A percentile compares a stretch with the other conserved stretches of the same genome.
Conservation (phyloP, 2,329 filamentous ascomycete genomes). For the Pestalotiopsis sp. region DNA sequence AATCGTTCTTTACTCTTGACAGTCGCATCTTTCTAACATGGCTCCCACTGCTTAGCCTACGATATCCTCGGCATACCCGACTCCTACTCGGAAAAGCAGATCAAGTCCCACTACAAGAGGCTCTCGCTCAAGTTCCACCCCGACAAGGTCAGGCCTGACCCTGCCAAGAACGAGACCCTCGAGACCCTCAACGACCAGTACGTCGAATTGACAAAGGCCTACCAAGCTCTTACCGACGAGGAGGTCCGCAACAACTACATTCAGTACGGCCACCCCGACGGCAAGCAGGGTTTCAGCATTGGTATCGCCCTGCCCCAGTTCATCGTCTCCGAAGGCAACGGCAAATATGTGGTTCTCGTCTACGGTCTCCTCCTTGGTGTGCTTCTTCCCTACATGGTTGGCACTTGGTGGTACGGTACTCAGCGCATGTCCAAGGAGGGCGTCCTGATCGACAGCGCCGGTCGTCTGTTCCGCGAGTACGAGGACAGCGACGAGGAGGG, state of each 20-base stretch:
- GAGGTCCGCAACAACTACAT: constrained; percentile 97
- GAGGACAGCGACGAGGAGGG: constrained; percentile 81
- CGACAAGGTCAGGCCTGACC: constrained; percentile 84
- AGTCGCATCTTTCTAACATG: background rate
- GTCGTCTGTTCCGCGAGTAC: constrained; percentile 92
- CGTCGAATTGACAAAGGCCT: constrained; percentile 95
- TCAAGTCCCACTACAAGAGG: constrained; percentile 88
- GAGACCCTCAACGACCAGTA: constrained; percentile 86
- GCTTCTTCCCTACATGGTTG: constrained; percentile 87
- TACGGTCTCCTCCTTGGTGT: constrained; percentile 90
- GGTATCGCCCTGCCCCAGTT: constrained; percentile 94
- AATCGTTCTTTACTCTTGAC: constrained; percentile 60
- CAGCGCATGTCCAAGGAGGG: constrained; percentile 92
- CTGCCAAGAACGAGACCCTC: constrained; percentile 83
- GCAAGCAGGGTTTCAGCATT: constrained; percentile 97
- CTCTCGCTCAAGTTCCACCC: constrained; percentile 88
- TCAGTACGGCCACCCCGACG: constrained; percentile 93
- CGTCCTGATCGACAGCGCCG: constrained; percentile 89
- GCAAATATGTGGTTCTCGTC: constrained; percentile 90
- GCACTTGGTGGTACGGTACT: constrained; percentile 98
- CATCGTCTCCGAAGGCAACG: constrained; percentile 90
- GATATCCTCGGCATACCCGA: constrained; percentile 87
- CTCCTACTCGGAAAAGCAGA: constrained; percentile 84
- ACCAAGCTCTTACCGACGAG: constrained; percentile 96
- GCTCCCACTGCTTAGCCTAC: background rate